Conservation (phyloP, 2,329 filamentous ascomycete genomes). For the Neofusicoccum laricinum region DNA sequence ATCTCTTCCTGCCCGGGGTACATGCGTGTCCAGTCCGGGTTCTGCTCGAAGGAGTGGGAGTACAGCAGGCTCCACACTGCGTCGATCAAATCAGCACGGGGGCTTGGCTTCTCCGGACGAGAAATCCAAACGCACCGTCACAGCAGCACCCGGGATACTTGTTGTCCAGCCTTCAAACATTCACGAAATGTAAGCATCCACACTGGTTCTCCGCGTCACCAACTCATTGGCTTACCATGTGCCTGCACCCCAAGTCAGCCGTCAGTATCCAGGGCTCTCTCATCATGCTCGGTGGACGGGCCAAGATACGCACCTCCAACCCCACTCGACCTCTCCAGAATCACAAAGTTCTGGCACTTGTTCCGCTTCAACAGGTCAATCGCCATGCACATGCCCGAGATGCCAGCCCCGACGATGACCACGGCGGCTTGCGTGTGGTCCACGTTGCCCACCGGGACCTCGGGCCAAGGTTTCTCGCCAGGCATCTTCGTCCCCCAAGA, state of each 20-base stretch:
- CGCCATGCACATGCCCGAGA: slow-evolving; percentile 56
- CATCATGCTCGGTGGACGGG: not conserved
- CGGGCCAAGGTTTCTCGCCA: slow-evolving; percentile 43
- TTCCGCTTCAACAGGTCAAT: slow-evolving; percentile 55
- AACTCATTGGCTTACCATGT: not conserved
- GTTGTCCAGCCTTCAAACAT: slow-evolving; percentile 42
- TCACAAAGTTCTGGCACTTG: slow-evolving; percentile 54
- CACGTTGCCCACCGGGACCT: slow-evolving; percentile 47
- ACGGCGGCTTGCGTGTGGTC: slow-evolving; percentile 53
- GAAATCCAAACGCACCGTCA: slow-evolving; percentile 37
- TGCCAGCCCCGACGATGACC: slow-evolving; percentile 56
- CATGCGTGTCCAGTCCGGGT: slow-evolving; percentile 55
- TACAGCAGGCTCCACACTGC: slow-evolving; percentile 54
- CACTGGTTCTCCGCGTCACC: no score
- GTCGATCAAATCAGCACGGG: not conserved
- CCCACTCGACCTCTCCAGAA: slow-evolving; percentile 54
- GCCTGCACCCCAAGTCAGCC: not conserved
- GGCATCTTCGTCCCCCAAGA: slow-evolving; percentile 32
- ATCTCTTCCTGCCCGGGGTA: slow-evolving; percentile 62
- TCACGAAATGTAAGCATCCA: not conserved
- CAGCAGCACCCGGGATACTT: slow-evolving; percentile 57
- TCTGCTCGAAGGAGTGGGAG: slow-evolving; percentile 60
- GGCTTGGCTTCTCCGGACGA: no score
- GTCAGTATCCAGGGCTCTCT: not conserved
- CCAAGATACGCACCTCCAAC: slow-evolving; percentile 50